Base-by-base conservation (phyloP, 768 basidiomycete species). In the Suillus placidus region DNA sequence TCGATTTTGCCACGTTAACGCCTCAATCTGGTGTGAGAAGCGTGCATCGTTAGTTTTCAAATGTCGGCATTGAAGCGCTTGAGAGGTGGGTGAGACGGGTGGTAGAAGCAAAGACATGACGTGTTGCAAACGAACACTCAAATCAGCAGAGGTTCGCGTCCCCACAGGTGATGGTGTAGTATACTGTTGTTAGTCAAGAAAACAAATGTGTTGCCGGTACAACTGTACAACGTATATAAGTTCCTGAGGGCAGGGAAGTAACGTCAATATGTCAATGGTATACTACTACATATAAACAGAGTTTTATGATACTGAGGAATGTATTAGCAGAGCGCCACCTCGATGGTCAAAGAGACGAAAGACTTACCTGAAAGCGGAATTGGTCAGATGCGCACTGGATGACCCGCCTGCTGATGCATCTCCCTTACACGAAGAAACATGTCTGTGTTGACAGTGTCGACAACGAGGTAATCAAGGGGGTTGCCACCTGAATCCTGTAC, bases 1-100 rank as follows among this genome's bases (percentile, higher is more conserved):
- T 79, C 82, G 72, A 82, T 85, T 75, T 81, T 81, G 63, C 77
- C 78, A 74, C 84, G 83, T 72, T 84, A 82, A 70, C 84, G 80
- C 72, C 85, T 82, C 71, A 80, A 78, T 68, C 80, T 81, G 70
- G 71, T 70, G 66, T 79, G 79, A 64, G 74, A 70, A 64, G 75
- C 64, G 67, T 79, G 79, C 78, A 82, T 80, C 66, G 42, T 62
- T 70, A 62, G 60, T 62, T 64, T 67, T 51, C 60, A 54, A 54
- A 67, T n/a, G 52, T 49, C 60, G 16, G 51, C 66, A 62, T 64
- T n/a, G n/a, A n/a, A n/a, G n/a, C n/a, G n/a, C n/a, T n/a, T n/a
- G n/a, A n/a, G n/a, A n/a, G n/a, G n/a, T 38, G 67, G 60, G 63
- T 62, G 64, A 42, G 57, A 66, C 60, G 69, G 67, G 67, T 63